Evolutionary conservation across 306 rosid species (phyloP).

Genomic region (Begonia peltatifolia): DNA sequence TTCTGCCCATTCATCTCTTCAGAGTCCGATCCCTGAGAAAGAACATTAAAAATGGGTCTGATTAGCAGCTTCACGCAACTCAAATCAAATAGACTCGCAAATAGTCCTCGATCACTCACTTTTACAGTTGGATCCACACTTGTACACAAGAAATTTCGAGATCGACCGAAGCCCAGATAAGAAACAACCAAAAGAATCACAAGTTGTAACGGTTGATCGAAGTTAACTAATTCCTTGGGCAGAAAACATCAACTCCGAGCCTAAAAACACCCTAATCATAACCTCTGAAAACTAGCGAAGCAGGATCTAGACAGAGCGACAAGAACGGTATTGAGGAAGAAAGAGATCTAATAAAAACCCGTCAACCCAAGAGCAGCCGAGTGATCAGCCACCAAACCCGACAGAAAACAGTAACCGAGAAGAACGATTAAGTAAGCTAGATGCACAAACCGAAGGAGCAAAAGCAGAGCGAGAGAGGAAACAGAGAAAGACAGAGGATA

Average conservation of each 20-base stretch:
- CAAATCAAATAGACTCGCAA: neutral
- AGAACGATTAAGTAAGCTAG: too few species aligned
- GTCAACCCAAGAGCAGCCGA: neutral
- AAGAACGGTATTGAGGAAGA: neutral
- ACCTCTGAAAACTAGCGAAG: neutral
- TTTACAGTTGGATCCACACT: conserved; percentile 63
- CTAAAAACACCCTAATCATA: neutral
- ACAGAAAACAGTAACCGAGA: neutral
- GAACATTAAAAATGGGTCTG: conserved; percentile 5
- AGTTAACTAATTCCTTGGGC: neutral
- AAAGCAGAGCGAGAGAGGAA: neutral
- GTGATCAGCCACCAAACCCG: conserved; percentile 3
- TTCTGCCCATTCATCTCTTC: conserved; percentile 34
- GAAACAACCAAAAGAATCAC: conserved; percentile 1
- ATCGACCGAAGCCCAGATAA: conserved; percentile 27
- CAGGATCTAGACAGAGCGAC: conserved; percentile 11
- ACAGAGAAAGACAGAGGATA: too few species aligned
- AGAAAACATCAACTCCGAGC: neutral
- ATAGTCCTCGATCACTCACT: conserved; percentile 25
- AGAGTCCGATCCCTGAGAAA: conserved; percentile 61
- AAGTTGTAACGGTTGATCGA: conserved; percentile 1
- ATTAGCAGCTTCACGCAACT: conserved; percentile 16
- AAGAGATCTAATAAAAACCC: conserved; percentile 9
- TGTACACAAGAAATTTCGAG: conserved; percentile 9
- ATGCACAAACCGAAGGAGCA: too few species aligned